Base-by-base conservation (phyloP, 1,284 basidiomycete genomes). In the Ceratobasidium sp. region DNA sequence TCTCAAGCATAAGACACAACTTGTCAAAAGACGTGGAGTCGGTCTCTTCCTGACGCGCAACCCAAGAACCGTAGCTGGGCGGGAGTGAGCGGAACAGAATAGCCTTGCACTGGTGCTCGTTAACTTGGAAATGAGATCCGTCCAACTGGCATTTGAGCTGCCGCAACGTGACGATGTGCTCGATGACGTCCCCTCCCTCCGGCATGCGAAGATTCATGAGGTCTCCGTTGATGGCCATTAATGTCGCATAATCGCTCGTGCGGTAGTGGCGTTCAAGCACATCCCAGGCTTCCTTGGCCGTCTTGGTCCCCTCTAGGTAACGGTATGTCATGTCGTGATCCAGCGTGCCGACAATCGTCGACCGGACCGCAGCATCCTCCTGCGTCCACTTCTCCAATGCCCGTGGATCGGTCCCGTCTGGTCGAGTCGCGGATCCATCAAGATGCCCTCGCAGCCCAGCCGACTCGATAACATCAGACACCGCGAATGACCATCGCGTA, bases 61-160 rank as follows among this genome's bases (percentile, higher is more conserved):
- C 29, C 54, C 52, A 71, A n/a, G 17, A 40, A 1, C 32, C n/a
- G 15, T 29, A 59, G 22, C 56, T 71, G 19, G 52, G 0, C 0
- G 68, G 68, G 0, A 71, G 22, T 43, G 40, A 71, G 3, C 69
- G 40, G 17, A 44, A 71, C 6, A 71, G 69, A 3, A 46, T 49
- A 0, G 32, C 32, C 8, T 57, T 49, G 9, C 56, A 25, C 0
- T 8, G 37, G 0, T 11, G 5, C 29, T 71, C 56, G 44, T 61
- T 43, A 3, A 61, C 22, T 3, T 1, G 43, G 8, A 71, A 71
- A 2, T 32, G 22, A 3, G 43, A 46, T 1, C 69, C 69, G 15
- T 71, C 56, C 25, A 71, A 32, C 0, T 11, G 22, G 0, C 43
- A 13, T 7, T 56, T 40, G 0, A 71, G n/a, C 9, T 43, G 25